These are phyloP conservation scores for Plasmodium fragile DNA, from an alignment of 169 alveolate species.

Conservation along the genomic window DNA sequence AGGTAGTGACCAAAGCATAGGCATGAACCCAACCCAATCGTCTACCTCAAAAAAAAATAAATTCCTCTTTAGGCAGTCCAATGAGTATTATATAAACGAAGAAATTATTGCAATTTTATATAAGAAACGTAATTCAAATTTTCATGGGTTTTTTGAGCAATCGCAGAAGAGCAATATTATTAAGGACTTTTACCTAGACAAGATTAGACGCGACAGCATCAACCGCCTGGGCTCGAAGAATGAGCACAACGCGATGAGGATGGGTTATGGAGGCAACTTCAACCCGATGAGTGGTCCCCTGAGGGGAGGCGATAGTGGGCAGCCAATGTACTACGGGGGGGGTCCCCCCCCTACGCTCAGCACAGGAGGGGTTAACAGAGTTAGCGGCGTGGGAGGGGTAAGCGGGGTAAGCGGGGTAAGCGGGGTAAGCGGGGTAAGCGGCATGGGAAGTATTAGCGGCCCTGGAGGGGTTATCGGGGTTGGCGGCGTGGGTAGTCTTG, in stretches of 20 bases:
- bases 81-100: conserved; percentile 68
- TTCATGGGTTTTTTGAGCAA: conserved; percentile 57
- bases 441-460: neutral
- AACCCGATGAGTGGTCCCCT: neutral
- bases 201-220: neutral
- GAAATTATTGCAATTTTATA: conserved; percentile 52
- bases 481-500: neutral
- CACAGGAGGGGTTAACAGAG: neutral
- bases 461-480: neutral
- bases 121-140: conserved; percentile 59
- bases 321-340: neutral
- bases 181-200: conserved; percentile 38
- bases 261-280: neutral
- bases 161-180: conserved; percentile 27
- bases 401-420: too few species aligned
- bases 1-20: neutral
- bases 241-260: neutral
- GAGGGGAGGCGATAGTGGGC: neutral
- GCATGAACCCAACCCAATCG: neutral
- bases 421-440: too few species aligned
- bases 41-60: conserved; percentile 2
- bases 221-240: neutral
- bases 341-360: neutral
- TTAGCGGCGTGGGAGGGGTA: too few species aligned
- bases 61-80: conserved; percentile 28